Conservation (phyloP, 495 filamentous ascomycete genomes). For the Clohesyomyces aquaticus region DNA sequence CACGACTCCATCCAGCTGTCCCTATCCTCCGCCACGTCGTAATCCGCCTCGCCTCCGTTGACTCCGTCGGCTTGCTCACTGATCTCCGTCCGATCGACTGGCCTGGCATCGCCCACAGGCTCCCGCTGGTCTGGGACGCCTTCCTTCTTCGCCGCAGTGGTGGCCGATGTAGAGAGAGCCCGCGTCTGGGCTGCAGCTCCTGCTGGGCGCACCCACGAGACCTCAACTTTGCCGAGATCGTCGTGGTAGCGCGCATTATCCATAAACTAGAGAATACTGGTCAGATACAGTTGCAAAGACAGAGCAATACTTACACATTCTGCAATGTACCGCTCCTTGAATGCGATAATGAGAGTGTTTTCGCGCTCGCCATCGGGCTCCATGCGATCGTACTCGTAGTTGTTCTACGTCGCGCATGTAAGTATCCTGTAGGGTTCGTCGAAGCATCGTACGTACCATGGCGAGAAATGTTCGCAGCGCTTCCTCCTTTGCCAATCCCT, state of each 20-base stretch:
- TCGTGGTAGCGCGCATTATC: constrained; percentile 69
- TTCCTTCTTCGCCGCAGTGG: background rate
- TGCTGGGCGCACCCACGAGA: constrained; percentile 64
- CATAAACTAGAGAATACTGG: constrained; percentile 57
- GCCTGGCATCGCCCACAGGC: background rate
- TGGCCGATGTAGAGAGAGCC: background rate
- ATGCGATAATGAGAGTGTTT: constrained; percentile 69
- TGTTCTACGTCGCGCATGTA: constrained; percentile 58
- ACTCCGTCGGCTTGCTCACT: background rate
- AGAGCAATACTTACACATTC: constrained; percentile 59
- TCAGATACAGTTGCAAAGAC: background rate
- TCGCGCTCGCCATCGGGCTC: constrained; percentile 62
- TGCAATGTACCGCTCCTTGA: constrained; percentile 87
- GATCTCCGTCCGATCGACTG: background rate
- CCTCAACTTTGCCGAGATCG: constrained; percentile 73
- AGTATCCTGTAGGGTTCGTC: no score
- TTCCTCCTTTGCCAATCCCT: constrained; percentile 76
- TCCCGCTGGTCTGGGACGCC: background rate
- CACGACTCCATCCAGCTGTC: constrained; percentile 33
- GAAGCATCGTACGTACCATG: no score
- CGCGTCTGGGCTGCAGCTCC: background rate
- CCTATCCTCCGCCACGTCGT: constrained; percentile 40
- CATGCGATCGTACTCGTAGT: constrained; percentile 81
- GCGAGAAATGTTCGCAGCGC: no score
- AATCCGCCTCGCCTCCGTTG: constrained; percentile 26